These are phyloP conservation scores for Ziziphus jujuba DNA, from an alignment of 306 rosid species.

Conservation along the genomic window DNA sequence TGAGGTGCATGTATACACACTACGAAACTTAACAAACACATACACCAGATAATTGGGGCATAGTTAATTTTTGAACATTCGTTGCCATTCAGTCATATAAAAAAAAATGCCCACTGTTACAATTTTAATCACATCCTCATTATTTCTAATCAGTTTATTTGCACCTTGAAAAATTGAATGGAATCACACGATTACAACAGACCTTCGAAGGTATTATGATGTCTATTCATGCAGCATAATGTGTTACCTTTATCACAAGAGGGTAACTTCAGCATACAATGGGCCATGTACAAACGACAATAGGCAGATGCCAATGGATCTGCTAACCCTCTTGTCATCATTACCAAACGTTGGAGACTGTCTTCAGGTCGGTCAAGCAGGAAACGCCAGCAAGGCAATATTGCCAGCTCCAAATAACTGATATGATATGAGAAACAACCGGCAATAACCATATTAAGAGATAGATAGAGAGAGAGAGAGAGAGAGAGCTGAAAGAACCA, in stretches of 20 bases:
- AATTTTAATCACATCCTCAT: not conserved
- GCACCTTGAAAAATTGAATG: conserved; percentile 4
- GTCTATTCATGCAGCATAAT: not conserved
- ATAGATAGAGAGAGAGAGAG: not conserved
- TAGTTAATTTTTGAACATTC: too few species aligned
- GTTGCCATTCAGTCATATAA: not conserved
- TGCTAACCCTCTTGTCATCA: conserved; percentile 86
- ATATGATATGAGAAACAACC: conserved; percentile 28
- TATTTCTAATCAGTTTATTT: not conserved
- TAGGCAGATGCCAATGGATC: conserved; percentile 92
- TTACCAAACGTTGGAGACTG: conserved; percentile 66
- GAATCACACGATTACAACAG: not conserved
- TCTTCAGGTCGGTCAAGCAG: conserved; percentile 65
- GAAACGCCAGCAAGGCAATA: conserved; percentile 89
- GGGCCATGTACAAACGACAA: conserved; percentile 74
- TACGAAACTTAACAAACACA: not conserved
- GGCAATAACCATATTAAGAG: conserved; percentile 13
- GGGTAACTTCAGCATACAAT: conserved; percentile 75
- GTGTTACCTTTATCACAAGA: conserved; percentile 64
- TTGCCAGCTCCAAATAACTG: conserved; percentile 94
- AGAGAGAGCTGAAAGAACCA: conserved; percentile 12
- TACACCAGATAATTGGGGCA: not conserved
- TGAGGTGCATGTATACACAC: conserved; percentile 6
- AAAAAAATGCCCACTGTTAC: not conserved
- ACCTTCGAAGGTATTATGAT: conserved; percentile 6